Percentiles rank a stretch among this genome's conserved stretches.
Evolutionary conservation across 805 yeast species (phyloP).

Genomic region (Priceomyces haplophilus): DNA sequence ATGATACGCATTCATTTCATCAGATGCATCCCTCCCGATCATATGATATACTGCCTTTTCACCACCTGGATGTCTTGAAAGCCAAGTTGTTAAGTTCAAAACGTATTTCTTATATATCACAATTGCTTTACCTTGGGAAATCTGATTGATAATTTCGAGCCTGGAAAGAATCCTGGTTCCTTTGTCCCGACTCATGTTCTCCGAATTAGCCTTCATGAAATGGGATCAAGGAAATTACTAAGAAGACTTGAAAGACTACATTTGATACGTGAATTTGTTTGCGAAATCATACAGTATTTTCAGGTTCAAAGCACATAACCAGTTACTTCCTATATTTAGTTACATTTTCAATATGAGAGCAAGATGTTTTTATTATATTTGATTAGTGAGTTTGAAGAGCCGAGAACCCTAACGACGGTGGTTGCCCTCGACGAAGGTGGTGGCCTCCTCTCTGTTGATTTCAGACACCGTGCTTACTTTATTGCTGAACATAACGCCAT

Average conservation of each 20-base stretch:
- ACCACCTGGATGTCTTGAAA: slow-evolving; percentile 82
- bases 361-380: too few species aligned
- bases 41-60: slow-evolving; percentile 78
- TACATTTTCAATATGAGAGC: too few species aligned
- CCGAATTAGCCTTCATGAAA: too few species aligned
- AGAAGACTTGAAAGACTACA: too few species aligned
- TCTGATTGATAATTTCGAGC: slow-evolving; percentile 50
- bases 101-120: slow-evolving; percentile 64
- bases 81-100: slow-evolving; percentile 67
- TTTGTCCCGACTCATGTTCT: neutral
- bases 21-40: slow-evolving; percentile 88
- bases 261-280: too few species aligned
- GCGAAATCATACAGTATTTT: too few species aligned
- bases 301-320: too few species aligned
- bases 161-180: slow-evolving; percentile 17
- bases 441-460: slow-evolving; percentile 69
- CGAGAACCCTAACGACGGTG: slow-evolving; percentile 18
- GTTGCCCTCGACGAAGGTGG: slow-evolving; percentile 78
- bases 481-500: slow-evolving; percentile 80
- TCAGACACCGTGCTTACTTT: slow-evolving; percentile 77
- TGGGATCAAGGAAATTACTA: too few species aligned
- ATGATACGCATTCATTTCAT: slow-evolving; percentile 86
- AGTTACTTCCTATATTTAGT: too few species aligned
- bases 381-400: too few species aligned
- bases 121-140: slow-evolving; percentile 65